Evolutionary conservation across 352 stramenopile species (phyloP).

Genomic region (Globisporangium okanoganense): DNA sequence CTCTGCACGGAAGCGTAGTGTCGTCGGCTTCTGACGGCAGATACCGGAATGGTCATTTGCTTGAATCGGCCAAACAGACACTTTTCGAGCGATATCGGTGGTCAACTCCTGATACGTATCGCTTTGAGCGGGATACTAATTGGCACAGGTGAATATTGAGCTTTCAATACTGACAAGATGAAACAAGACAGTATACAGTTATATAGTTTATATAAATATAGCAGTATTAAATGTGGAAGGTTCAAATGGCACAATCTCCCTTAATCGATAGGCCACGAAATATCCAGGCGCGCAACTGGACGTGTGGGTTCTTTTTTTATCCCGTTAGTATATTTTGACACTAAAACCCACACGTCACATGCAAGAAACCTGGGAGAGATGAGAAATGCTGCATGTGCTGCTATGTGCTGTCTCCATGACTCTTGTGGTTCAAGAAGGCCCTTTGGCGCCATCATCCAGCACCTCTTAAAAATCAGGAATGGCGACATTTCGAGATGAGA

Average conservation of each 20-base stretch:
- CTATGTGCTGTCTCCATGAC: too few relatives aligned
- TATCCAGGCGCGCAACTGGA: neutral
- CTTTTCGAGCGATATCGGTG: neutral
- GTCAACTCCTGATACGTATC: neutral
- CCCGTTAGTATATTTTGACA: neutral
- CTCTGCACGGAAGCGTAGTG: neutral
- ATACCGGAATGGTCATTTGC: neutral
- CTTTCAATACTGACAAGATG: neutral
- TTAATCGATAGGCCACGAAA: slow-evolving; percentile 11
- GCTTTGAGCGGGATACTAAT: neutral
- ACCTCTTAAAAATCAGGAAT: too few relatives aligned
- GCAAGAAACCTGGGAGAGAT: too few relatives aligned
- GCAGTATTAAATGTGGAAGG: neutral
- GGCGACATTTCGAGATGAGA: too few relatives aligned
- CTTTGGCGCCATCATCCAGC: too few relatives aligned
- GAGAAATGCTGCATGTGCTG: too few relatives aligned
- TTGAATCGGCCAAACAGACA: neutral
- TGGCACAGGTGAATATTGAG: neutral
- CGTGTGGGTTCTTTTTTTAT: neutral
- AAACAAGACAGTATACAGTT: neutral
- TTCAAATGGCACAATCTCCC: neutral
- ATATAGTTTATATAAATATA: neutral
- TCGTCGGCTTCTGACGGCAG: neutral
- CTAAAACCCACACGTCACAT: neutral
- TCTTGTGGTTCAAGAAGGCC: too few relatives aligned